A percentile compares a stretch with the other conserved stretches of the same genome.
Evolutionary conservation across 768 basidiomycete genomes (phyloP).

Genomic region (Fistulinella prunicolor): DNA sequence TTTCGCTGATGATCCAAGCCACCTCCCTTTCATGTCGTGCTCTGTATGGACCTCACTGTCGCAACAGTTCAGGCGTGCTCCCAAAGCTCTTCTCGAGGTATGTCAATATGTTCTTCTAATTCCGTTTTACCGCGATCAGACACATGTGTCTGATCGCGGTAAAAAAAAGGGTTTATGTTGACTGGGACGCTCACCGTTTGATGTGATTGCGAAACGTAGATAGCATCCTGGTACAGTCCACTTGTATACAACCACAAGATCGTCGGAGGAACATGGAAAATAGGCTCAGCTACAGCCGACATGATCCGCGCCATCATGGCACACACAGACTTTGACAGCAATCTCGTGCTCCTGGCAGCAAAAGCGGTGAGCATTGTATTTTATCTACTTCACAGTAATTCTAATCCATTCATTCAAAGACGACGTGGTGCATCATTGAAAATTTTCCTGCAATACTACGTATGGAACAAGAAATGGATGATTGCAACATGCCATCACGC

Average conservation of each 20-base stretch:
- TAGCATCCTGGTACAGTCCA: not conserved
- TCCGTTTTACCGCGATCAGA: not conserved
- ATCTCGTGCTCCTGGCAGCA: not conserved
- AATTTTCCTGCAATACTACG: not conserved
- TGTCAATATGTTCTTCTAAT: not conserved
- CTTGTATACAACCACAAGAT: not conserved
- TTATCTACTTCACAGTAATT: too few species aligned
- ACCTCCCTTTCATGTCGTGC: not conserved
- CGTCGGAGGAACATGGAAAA: not conserved
- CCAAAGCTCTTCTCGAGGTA: not conserved
- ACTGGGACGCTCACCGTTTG: too few species aligned
- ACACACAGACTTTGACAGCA: not conserved
- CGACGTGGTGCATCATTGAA: not conserved
- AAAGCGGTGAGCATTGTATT: not conserved
- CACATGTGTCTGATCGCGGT: not conserved
- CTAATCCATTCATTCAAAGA: too few species aligned
- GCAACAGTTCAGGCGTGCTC: not conserved
- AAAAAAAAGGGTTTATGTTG: not conserved
- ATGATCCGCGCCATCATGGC: not conserved
- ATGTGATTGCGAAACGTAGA: too few species aligned
- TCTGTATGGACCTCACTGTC: not conserved
- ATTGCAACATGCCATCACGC: not conserved
- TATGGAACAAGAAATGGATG: not conserved
- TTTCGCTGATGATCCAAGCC: not conserved
- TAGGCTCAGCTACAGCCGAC: not conserved